phyloP scores from a whole-genome alignment of 2,329 filamentous ascomycete genomes.

The Zasmidium angulare region DNA sequence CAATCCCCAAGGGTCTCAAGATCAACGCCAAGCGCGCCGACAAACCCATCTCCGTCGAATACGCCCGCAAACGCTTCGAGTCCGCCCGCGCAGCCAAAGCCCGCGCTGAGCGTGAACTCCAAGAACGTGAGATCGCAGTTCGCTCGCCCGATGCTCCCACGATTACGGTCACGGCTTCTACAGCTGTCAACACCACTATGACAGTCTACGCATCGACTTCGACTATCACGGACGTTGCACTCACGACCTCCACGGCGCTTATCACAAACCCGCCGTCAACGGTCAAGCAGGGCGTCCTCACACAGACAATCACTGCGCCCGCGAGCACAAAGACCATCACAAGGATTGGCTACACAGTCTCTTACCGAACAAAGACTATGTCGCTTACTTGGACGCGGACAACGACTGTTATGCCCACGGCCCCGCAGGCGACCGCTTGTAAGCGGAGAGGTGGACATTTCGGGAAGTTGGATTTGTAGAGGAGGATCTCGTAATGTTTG shows the following conservation, averaged over 20 bases:
- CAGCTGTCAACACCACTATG: constrained; percentile 25
- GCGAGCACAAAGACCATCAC: constrained; percentile 8
- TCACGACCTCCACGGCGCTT: constrained; percentile 6
- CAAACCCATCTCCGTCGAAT: not conserved
- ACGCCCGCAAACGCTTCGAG: constrained; percentile 8
- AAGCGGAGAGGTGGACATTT: constrained; percentile 17
- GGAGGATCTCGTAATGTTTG: not conserved
- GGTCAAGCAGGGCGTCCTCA: constrained; percentile 5
- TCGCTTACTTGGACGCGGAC: constrained; percentile 17
- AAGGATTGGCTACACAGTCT: constrained; percentile 7
- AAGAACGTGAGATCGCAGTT: constrained; percentile 5
- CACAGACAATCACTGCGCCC: constrained; percentile 6
- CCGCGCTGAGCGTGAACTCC: not conserved
- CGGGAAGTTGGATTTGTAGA: not conserved
- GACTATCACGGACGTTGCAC: constrained; percentile 3
- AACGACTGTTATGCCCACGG: constrained; percentile 10
- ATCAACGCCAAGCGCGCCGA: constrained; percentile 18
- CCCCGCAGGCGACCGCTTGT: constrained; percentile 11
- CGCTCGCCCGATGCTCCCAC: constrained; percentile 39
- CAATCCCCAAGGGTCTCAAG: constrained; percentile 36
- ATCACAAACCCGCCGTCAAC: constrained; percentile 17
- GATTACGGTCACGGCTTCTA: constrained; percentile 32
- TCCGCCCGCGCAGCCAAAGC: not conserved
- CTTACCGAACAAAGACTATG: constrained; percentile 12
- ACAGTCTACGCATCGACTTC: constrained; percentile 8